Evolutionary conservation across 75 land plant genomes (phyloP), one percentile per base, ranked within the genome.

Genomic region (Selaginella moellendorffii): DNA sequence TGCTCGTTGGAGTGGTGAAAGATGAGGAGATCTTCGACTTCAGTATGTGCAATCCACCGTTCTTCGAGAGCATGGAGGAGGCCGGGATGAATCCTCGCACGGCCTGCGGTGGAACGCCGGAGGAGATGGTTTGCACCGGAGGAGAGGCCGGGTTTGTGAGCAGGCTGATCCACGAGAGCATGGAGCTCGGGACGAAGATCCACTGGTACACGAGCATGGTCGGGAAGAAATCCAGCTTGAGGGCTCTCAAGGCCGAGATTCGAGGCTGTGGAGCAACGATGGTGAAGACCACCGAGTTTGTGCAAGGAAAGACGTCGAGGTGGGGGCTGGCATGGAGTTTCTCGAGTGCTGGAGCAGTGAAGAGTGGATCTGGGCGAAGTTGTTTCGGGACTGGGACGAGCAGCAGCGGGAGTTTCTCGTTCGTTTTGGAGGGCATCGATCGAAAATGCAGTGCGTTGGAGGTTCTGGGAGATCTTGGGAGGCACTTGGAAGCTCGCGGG

Each of bases 301-400:
- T 91, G 30, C 97, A 91, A 71, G 97, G 97, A 46, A 82, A 74
- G 29, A 91, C 97, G 28, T 80, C 77, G 52, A 65, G 97, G 30
- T 91, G 97, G 97, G 97, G 97, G 75, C n/a, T 91, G 59, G 97
- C 95, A 58, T 91, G 97, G 97, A 77, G 89, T 24, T 91, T 88
- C 77, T 31, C 76, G 28, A 54, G 74, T 63, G 80, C 79, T 68
- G n/a, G n/a, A n/a, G n/a, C n/a, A n/a, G n/a, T 59, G 31, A 19
- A 79, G 51, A 60, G 76, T 61, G 21, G 64, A 2, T 63, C 28
- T 72, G 14, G 18, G 69, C 28, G 17, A 61, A 22, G 52, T 67
- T 62, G 76, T 60, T 24, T 52, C 65, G 87, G 59, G 82, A 87
- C 66, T 31, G 36, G 68, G 54, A 66, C 42, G 28, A 79, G 62